A percentile compares a stretch with the other conserved stretches of the same genome.
Evolutionary conservation across 306 rosid genomes (phyloP).

Genomic region (Calophaca sinica): DNA sequence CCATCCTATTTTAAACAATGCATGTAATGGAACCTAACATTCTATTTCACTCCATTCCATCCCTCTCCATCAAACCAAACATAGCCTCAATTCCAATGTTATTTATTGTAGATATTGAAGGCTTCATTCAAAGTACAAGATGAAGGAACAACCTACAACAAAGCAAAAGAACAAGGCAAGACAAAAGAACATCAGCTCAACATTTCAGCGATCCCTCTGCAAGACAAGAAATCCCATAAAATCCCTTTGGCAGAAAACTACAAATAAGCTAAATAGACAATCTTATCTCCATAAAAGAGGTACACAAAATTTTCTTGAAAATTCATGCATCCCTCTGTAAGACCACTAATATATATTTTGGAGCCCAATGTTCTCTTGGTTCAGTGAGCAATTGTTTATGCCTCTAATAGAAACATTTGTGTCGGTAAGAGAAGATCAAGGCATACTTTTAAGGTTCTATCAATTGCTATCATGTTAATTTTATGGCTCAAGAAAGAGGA

Average conservation of each 20-base stretch:
- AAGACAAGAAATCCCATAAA: not conserved
- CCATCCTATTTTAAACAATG: not conserved
- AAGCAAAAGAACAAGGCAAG: not conserved
- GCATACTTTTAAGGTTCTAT: not conserved
- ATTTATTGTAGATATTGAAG: not conserved
- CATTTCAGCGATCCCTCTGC: not conserved
- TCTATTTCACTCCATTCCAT: not conserved
- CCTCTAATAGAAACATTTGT: not conserved
- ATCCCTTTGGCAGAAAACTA: not conserved
- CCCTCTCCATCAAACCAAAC: not conserved
- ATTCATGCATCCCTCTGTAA: slow-evolving; percentile 1
- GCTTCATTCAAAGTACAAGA: not conserved
- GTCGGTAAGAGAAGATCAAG: slow-evolving; percentile 6
- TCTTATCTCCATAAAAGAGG: not conserved
- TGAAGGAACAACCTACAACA: slow-evolving; percentile 14
- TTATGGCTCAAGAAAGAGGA: slow-evolving; percentile 24
- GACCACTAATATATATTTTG: slow-evolving; percentile 10
- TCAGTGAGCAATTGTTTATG: not conserved
- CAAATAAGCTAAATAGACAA: not conserved
- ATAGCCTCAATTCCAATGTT: not conserved
- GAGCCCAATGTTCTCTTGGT: slow-evolving; percentile 18
- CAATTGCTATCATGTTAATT: not conserved
- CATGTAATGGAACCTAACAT: not conserved
- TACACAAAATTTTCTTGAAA: not conserved
- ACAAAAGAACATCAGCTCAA: not conserved